Base-by-base conservation (phyloP, 1,284 basidiomycete species). In the Sphaerobolus stellatus region DNA sequence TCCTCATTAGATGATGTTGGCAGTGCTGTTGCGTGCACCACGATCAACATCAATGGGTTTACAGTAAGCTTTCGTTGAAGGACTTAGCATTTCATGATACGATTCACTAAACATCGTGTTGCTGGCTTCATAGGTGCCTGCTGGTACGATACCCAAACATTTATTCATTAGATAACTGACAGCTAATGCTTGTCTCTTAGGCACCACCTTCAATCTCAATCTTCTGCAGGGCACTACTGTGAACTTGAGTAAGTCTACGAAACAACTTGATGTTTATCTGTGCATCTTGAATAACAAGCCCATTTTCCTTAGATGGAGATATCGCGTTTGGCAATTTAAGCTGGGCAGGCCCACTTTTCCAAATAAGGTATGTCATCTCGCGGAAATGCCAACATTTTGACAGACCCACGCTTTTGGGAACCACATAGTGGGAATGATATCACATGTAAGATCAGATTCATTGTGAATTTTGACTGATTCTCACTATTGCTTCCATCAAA, bases 31-130 rank as follows among this genome's bases (percentile, higher is more conserved):
- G 59, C 67, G 50, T 80, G 78, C 62, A 78, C 75, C 5, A 78
- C 73, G 13, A 72, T 80, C 38, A 74, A 74, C 60, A 70, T 80
- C 56, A 75, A 78, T 52, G 59, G 68, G 25, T 79, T 80, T 63
- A 76, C 63, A 3, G 79, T 80, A 45, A 28, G 56, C 47, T 11
- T 38, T 22, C 5, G 28, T 18, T 24, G 16, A 36, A 4, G 48
- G 11, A 3, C 18, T 20, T 36, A 18, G 50, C 22, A 22, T 8
- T 16, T 9, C 29, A 14, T 33, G 13, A 13, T 22, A 36, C 41
- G 3, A 5, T 16, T 13, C 22, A 43, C 13, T 18, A 24, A 43
- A n/a, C 18, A 43, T 14, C 41, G n/a, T 38, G 5, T 38, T 27
- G 4, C 11, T 7, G n/a, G n/a, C n/a, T n/a, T n/a, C 7, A 3